Percentiles rank a stretch among this genome's conserved stretches.
phyloP scores from a whole-genome alignment of 1,284 basidiomycete genomes.

The Psilocybe mexicana region DNA sequence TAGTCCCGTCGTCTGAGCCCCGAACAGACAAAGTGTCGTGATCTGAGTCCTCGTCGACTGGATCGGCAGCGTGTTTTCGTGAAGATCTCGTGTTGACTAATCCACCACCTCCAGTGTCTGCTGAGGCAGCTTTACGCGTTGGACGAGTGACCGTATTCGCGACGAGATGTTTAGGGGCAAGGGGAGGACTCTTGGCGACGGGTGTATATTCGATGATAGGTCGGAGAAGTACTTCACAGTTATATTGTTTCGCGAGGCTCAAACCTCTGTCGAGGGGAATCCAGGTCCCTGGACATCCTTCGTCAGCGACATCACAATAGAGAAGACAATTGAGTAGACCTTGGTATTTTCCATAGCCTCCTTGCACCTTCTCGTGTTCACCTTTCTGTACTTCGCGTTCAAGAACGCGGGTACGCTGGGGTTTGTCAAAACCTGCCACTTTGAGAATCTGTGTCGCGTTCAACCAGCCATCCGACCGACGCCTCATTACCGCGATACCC shows the following conservation, averaged over 20 bases:
- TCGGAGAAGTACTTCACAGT: constrained; percentile 85
- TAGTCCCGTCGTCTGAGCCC: constrained; percentile 79
- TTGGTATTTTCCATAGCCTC: constrained; percentile 99
- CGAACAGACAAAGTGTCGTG: constrained; percentile 60
- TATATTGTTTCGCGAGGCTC: constrained; percentile 88
- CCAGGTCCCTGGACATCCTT: constrained; percentile 81
- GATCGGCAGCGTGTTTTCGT: constrained; percentile 46
- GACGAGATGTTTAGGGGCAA: constrained; percentile 94
- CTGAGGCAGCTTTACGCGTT: constrained; percentile 48
- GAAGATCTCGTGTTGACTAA: constrained; percentile 55
- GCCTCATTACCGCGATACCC: constrained; percentile 95
- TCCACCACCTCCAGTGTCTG: constrained; percentile 36
- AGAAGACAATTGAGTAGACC: constrained; percentile 51
- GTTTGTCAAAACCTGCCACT: constrained; percentile 99
- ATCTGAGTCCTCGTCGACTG: constrained; percentile 57
- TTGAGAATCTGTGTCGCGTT: constrained; percentile 99
- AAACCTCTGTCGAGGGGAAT: constrained; percentile 94
- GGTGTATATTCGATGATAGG: constrained; percentile 96
- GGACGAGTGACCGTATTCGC: constrained; percentile 59
- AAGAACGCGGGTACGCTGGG: constrained; percentile 94
- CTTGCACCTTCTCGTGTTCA: constrained; percentile 98
- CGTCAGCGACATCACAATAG: constrained; percentile 7
- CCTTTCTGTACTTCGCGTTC: constrained; percentile 99
- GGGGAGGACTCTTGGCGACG: constrained; percentile 89
- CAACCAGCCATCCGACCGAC: constrained; percentile 93